Evolutionary conservation across 2,329 filamentous ascomycete species (phyloP).

Genomic region (Trichophyton rubrum): DNA sequence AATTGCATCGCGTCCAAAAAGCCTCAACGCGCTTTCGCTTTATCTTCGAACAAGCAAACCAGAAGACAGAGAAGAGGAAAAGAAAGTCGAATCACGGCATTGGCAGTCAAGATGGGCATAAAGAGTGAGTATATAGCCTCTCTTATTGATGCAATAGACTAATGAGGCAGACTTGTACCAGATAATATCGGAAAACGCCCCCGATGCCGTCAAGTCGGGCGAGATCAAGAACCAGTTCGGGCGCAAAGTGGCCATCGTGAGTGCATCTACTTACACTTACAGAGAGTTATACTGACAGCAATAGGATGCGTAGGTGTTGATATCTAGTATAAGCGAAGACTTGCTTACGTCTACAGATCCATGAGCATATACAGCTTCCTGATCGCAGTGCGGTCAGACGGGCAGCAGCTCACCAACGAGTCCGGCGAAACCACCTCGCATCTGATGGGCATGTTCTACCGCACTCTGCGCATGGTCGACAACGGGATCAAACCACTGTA

Average conservation of each 20-base stretch:
- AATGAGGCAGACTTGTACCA: conserved; percentile 51
- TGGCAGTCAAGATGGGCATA: conserved; percentile 1
- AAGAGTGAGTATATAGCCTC: background rate
- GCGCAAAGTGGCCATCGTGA: conserved; percentile 90
- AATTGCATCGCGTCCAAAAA: too few relatives aligned
- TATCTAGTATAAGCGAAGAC: background rate
- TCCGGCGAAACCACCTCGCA: conserved; percentile 94
- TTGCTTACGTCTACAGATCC: conserved; percentile 43
- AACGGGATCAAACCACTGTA: conserved; percentile 98
- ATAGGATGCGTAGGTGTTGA: conserved; percentile 36
- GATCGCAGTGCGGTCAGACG: conserved; percentile 91
- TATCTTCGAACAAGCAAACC: too few relatives aligned
- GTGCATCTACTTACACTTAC: conserved; percentile 24
- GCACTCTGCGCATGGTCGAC: conserved; percentile 93
- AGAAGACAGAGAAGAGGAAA: too few relatives aligned
- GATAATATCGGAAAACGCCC: conserved; percentile 82
- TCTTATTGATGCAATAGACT: background rate
- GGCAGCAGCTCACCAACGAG: conserved; percentile 91
- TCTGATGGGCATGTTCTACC: conserved; percentile 99
- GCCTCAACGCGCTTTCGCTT: too few relatives aligned
- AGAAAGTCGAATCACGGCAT: background rate
- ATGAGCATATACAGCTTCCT: conserved; percentile 99
- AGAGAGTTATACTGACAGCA: background rate
- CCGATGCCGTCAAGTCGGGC: conserved; percentile 88
- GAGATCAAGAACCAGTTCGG: conserved; percentile 99